phyloP scores from a whole-genome alignment of 352 stramenopile genomes.

The Pythium aquatile region DNA sequence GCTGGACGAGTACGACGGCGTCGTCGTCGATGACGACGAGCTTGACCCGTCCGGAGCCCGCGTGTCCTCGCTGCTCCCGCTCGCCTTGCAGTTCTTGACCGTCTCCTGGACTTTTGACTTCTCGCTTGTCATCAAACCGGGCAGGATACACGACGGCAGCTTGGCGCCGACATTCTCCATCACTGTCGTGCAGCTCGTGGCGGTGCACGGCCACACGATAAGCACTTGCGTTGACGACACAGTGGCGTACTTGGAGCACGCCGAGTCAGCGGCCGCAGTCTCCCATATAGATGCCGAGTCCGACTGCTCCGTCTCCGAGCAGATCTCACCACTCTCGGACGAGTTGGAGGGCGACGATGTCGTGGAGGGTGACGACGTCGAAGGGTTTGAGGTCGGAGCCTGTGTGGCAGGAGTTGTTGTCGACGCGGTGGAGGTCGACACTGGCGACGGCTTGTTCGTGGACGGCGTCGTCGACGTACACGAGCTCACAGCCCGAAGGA shows the following conservation, averaged over 20 bases:
- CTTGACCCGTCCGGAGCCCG: neutral
- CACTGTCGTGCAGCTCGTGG: slow-evolving; percentile 2
- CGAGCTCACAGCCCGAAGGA: slow-evolving; percentile 14
- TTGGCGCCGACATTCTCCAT: neutral
- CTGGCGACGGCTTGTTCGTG: neutral
- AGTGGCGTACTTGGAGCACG: slow-evolving; percentile 2
- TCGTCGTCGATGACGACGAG: neutral
- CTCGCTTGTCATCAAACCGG: neutral
- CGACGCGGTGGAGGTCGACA: neutral
- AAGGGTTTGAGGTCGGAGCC: neutral
- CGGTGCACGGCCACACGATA: neutral
- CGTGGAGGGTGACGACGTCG: neutral
- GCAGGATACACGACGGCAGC: neutral
- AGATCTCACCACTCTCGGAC: neutral
- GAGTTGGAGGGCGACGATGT: neutral
- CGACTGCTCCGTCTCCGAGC: neutral
- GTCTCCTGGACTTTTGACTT: neutral
- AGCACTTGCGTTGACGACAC: neutral
- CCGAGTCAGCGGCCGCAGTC: neutral
- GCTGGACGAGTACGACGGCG: slow-evolving; percentile 2
- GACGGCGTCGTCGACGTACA: slow-evolving; percentile 17
- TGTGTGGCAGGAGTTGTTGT: neutral
- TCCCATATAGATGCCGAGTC: neutral
- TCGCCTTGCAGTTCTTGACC: neutral
- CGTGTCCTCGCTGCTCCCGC: neutral